phyloP scores from a whole-genome alignment of 2,329 filamentous ascomycete genomes.

The Neofusicoccum kwambonambiense region DNA sequence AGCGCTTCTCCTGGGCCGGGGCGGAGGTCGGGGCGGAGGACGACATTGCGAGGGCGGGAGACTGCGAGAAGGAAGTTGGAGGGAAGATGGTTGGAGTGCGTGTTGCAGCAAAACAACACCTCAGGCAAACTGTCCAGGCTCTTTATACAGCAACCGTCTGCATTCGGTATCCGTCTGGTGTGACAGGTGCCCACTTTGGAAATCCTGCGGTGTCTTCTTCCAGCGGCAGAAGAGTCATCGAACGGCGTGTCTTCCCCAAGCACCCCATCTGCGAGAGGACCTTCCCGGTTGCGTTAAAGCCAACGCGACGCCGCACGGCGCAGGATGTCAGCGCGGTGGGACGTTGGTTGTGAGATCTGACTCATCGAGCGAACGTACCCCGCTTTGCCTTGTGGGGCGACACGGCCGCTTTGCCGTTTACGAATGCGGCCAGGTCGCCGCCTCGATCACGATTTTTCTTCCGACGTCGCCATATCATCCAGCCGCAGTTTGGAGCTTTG shows the following conservation, averaged over 20 bases:
- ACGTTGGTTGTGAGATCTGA: neutral
- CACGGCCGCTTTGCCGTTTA: too few relatives aligned
- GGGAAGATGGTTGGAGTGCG: neutral
- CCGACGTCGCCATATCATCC: neutral
- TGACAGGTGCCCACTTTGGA: neutral
- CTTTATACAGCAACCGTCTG: neutral
- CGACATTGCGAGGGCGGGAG: neutral
- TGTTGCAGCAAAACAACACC: neutral
- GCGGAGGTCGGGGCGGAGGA: neutral
- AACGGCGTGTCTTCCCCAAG: neutral
- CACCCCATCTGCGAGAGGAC: neutral
- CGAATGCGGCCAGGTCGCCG: too few relatives aligned
- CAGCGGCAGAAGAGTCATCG: neutral
- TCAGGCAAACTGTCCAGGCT: neutral
- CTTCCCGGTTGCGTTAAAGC: neutral
- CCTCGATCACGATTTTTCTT: neutral
- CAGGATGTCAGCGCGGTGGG: neutral
- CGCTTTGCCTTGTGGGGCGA: neutral
- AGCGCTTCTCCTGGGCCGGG: conserved; percentile 20
- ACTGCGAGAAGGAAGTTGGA: too few relatives aligned
- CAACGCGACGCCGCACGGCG: neutral
- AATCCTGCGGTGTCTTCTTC: neutral
- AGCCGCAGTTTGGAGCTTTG: too few relatives aligned
- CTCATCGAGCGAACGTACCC: neutral
- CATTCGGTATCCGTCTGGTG: neutral